These are phyloP conservation scores for Colletotrichum orbiculare DNA, from an alignment of 2,329 filamentous ascomycete species.

Conservation along the genomic window DNA sequence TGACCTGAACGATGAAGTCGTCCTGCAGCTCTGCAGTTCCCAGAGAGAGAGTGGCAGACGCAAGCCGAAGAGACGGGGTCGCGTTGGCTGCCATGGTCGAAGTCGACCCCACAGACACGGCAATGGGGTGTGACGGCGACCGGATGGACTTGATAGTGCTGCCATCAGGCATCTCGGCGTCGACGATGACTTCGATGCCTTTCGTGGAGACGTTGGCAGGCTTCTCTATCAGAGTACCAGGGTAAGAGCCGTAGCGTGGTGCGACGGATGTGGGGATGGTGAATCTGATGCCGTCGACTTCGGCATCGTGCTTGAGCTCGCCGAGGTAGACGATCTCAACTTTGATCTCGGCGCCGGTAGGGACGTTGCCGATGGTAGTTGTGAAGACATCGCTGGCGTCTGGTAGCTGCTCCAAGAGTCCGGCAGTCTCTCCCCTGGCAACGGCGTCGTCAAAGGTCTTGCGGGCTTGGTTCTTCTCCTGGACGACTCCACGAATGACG, in stretches of 20 bases:
- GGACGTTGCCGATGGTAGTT: constrained; percentile 75
- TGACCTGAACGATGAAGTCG: constrained; percentile 75
- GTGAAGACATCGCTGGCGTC: constrained; percentile 74
- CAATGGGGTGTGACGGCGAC: constrained; percentile 75
- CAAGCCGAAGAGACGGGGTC: constrained; percentile 65
- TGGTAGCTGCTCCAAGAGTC: constrained; percentile 71
- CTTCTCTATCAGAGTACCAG: constrained; percentile 46
- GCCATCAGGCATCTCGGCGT: constrained; percentile 59
- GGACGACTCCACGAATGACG: constrained; percentile 72
- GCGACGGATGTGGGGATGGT: constrained; percentile 76
- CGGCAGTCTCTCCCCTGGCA: constrained; percentile 69
- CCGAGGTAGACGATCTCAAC: constrained; percentile 75
- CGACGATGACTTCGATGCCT: constrained; percentile 45
- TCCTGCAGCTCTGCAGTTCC: constrained; percentile 64
- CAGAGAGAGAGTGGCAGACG: constrained; percentile 70
- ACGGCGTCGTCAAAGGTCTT: constrained; percentile 69
- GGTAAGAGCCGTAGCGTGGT: constrained; percentile 70
- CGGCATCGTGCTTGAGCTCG: constrained; percentile 78
- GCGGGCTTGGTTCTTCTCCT: constrained; percentile 72
- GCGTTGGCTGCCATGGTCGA: constrained; percentile 55
- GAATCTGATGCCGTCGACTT: constrained; percentile 74
- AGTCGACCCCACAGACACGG: constrained; percentile 71
- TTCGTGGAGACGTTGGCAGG: constrained; percentile 21
- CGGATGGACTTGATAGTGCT: constrained; percentile 70
- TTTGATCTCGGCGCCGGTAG: constrained; percentile 63